Conservation (phyloP, 148 eudicot species). For the Rhododendron henanense region DNA sequence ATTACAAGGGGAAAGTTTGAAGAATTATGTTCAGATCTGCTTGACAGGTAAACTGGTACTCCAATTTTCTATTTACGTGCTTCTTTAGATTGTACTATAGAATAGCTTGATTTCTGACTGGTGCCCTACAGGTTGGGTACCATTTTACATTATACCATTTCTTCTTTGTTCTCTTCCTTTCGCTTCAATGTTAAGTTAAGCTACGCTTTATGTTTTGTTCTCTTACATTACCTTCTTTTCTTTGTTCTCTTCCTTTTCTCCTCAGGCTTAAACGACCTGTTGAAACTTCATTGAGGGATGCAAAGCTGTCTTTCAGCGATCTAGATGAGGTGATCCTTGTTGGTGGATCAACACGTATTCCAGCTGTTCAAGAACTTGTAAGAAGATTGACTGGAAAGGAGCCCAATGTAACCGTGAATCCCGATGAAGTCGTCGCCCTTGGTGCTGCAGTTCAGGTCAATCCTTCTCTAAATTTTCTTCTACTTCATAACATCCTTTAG, state of each 20-base stretch:
- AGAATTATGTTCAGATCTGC: conserved; percentile 86
- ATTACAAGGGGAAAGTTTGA: conserved; percentile 94
- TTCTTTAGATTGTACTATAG: not conserved
- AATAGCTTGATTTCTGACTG: not conserved
- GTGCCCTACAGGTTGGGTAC: not conserved
- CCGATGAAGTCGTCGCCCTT: conserved; percentile 99
- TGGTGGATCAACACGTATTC: conserved; percentile 95
- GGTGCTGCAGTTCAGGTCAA: conserved; percentile 98
- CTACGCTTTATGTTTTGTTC: too few species aligned
- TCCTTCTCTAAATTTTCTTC: not conserved
- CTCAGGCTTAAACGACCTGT: conserved; percentile 79
- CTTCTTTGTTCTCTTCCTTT: too few species aligned
- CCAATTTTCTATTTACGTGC: too few species aligned
- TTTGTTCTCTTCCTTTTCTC: not conserved
- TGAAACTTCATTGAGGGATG: conserved; percentile 83
- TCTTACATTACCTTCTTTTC: not conserved
- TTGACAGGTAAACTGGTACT: conserved; percentile 60
- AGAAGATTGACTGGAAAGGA: conserved; percentile 88
- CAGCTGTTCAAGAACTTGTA: conserved; percentile 88
- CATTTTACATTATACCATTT: not conserved
- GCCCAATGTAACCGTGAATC: conserved; percentile 91
- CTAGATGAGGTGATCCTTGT: conserved; percentile 95
- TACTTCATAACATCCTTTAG: not conserved
- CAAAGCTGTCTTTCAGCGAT: conserved; percentile 78
- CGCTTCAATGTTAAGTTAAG: too few species aligned